Conservation (phyloP, 805 yeast genomes). For the Candida piceae region DNA sequence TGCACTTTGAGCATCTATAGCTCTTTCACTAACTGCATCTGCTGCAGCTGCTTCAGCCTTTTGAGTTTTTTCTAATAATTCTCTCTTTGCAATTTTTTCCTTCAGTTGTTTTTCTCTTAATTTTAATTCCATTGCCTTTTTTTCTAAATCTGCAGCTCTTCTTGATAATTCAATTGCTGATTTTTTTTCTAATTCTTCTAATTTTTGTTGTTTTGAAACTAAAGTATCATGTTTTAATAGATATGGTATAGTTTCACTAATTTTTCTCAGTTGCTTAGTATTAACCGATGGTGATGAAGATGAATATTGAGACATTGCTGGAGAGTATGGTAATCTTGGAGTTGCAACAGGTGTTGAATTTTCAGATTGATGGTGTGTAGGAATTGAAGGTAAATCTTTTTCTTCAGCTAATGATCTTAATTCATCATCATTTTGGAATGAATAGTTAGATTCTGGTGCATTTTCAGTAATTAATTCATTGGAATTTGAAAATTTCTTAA, state of each 20-base stretch:
- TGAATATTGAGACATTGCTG: conserved; percentile 20
- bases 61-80: conserved; percentile 7
- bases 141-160: conserved; percentile 73
- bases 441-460: conserved; percentile 14
- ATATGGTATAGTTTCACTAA: conserved; percentile 83
- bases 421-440: conserved; percentile 23
- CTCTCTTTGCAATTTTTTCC: conserved; percentile 30
- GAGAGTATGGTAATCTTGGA: conserved; percentile 20
- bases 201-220: conserved; percentile 67
- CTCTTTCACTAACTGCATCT: not conserved
- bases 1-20: not conserved
- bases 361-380: conserved; percentile 1
- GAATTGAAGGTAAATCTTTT: conserved; percentile 4
- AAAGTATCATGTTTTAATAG: conserved; percentile 73
- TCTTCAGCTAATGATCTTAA: conserved; percentile 16
- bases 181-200: conserved; percentile 74
- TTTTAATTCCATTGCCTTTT: conserved; percentile 68
- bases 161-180: conserved; percentile 68
- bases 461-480: conserved; percentile 16
- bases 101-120: conserved; percentile 53
- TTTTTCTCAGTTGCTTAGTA: conserved; percentile 64
- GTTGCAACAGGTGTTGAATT: conserved; percentile 16
- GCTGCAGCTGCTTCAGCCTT: not conserved
- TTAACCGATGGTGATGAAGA: conserved; percentile 29
- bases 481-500: too few species aligned